A percentile compares a stretch with the other conserved stretches of the same genome.
phyloP scores from a whole-genome alignment of 306 rosid species.

The Acacia crassicarpa region DNA sequence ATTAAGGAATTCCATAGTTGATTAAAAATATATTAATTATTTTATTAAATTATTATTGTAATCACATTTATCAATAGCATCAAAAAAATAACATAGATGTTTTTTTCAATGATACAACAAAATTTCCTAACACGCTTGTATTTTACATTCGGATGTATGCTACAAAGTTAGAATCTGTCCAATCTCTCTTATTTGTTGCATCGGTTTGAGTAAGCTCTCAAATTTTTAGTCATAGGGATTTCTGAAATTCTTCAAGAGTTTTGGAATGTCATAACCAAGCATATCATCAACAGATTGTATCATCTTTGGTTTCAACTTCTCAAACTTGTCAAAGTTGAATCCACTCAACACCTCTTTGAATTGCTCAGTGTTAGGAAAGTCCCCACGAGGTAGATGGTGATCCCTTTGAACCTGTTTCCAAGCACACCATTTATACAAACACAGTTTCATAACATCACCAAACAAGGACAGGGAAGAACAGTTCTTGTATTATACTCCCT shows the following conservation, averaged over 20 bases:
- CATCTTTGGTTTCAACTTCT: constrained; percentile 76
- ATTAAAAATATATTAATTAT: neutral
- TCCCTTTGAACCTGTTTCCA: constrained; percentile 75
- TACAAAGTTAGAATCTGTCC: neutral
- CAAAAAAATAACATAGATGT: neutral
- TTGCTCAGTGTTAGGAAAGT: constrained; percentile 79
- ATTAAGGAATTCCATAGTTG: neutral
- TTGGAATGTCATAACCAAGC: constrained; percentile 91
- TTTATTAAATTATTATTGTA: neutral
- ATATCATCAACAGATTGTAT: constrained; percentile 86
- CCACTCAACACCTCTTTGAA: constrained; percentile 64
- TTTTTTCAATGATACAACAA: neutral
- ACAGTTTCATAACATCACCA: neutral
- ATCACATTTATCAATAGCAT: neutral
- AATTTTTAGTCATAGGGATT: constrained; percentile 70
- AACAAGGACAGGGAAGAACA: neutral
- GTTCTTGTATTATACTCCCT: neutral
- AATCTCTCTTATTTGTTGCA: neutral
- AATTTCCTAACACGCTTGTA: neutral
- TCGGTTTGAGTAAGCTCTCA: neutral
- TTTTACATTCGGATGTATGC: neutral
- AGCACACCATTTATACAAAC: neutral
- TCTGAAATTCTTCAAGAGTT: constrained; percentile 71
- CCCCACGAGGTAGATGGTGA: constrained; percentile 86
- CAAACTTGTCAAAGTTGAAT: constrained; percentile 78